Conservation (phyloP, 805 yeast species). For the Candida vaughaniae region DNA sequence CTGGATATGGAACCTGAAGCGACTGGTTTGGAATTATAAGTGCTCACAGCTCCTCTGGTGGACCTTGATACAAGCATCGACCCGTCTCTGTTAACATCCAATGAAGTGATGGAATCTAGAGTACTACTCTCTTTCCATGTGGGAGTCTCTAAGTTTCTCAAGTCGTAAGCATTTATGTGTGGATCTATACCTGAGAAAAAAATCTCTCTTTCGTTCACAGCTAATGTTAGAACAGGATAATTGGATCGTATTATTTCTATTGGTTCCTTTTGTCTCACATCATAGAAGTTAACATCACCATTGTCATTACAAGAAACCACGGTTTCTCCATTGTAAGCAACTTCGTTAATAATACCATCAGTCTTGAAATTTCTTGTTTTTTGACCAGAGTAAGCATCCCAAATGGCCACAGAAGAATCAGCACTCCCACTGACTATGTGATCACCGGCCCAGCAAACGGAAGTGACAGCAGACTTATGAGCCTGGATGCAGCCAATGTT, state of each 20-base stretch:
- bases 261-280: constrained; percentile 51
- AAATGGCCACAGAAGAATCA: constrained; percentile 57
- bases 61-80: constrained; percentile 51
- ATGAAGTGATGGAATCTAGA: constrained; percentile 57
- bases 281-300: constrained; percentile 64
- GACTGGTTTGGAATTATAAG: constrained; percentile 52
- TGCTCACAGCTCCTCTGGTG: constrained; percentile 54
- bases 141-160: constrained; percentile 40
- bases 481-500: constrained; percentile 51
- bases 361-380: constrained; percentile 47
- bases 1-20: constrained; percentile 41
- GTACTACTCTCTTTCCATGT: constrained; percentile 45
- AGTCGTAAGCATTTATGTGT: constrained; percentile 56
- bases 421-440: constrained; percentile 56
- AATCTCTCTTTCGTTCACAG: constrained; percentile 22
- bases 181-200: constrained; percentile 73
- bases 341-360: constrained; percentile 52
- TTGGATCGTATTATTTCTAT: constrained; percentile 41
- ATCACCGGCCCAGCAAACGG: constrained; percentile 52
- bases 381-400: constrained; percentile 60
- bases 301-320: constrained; percentile 64
- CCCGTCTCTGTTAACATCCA: constrained; percentile 48
- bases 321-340: constrained; percentile 33
- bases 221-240: constrained; percentile 55
- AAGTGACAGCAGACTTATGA: constrained; percentile 65